phyloP scores from a whole-genome alignment of 495 filamentous ascomycete species.

The Pyrenula massariospora region DNA sequence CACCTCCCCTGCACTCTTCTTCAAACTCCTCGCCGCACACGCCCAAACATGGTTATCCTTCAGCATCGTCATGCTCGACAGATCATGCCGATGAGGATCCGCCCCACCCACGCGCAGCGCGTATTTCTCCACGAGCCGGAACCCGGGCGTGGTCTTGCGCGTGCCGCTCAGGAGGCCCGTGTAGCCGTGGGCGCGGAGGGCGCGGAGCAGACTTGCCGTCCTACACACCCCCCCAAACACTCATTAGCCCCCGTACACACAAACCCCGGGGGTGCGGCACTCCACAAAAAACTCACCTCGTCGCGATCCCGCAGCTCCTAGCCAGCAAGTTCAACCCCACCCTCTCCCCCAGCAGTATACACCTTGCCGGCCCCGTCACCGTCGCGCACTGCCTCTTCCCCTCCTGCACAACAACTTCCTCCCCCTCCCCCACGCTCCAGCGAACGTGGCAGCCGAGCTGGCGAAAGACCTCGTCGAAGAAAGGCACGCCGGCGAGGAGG shows the following conservation, averaged over 20 bases:
- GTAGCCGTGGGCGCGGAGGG: slow-evolving; percentile 56
- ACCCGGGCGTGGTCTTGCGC: slow-evolving; percentile 92
- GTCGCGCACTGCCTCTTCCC: slow-evolving; percentile 53
- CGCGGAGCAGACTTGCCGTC: slow-evolving; percentile 31
- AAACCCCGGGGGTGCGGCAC: too few relatives aligned
- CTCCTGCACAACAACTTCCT: slow-evolving; percentile 35
- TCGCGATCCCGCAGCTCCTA: slow-evolving; percentile 85
- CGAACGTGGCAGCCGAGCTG: slow-evolving; percentile 83
- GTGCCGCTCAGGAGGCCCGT: slow-evolving; percentile 82
- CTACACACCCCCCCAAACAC: background rate
- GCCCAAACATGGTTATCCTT: slow-evolving; percentile 98
- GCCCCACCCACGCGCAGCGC: slow-evolving; percentile 89
- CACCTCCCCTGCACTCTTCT: slow-evolving; percentile 3
- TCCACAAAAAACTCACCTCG: slow-evolving; percentile 45
- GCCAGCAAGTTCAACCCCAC: slow-evolving; percentile 89
- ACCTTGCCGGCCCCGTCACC: slow-evolving; percentile 73
- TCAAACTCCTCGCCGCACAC: slow-evolving; percentile 31
- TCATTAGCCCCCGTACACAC: too few relatives aligned
- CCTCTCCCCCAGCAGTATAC: slow-evolving; percentile 80
- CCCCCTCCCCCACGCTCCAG: slow-evolving; percentile 77
- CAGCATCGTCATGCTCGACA: slow-evolving; percentile 92
- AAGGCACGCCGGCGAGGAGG: slow-evolving; percentile 83
- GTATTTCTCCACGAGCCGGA: slow-evolving; percentile 94
- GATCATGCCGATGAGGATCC: slow-evolving; percentile 82
- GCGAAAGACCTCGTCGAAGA: slow-evolving; percentile 87